Base-by-base conservation (phyloP, 2,329 filamentous ascomycete genomes). In the Chrysosporium keratinophilum region DNA sequence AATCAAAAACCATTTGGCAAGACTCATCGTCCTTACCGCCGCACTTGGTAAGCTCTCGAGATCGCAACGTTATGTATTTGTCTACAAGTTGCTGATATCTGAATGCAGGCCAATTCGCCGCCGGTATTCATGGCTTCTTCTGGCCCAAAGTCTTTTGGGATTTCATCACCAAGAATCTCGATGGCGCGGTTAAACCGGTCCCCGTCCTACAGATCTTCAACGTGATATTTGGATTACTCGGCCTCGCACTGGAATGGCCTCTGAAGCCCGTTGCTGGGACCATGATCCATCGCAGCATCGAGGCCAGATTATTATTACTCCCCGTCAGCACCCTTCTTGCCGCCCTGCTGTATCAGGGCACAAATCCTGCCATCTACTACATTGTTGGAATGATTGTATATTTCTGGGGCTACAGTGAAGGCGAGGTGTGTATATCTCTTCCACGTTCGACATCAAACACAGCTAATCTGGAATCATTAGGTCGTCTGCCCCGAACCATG, bases 141-240 rank as follows among this genome's bases (percentile, higher is more conserved):
- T 98, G 90, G 89, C 93, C 93, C 61, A 98, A 98, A 71, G 85
- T 98, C 67, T 95, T 98, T 74, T 98, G 87, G 85, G 93, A 98
- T 72, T 95, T 95, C 69, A 73, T 93, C 60, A 96, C 91, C 57
- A 89, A 88, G 65, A 89, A 88, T 63, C 82, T 98, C 62, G 88
- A 98, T 67, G 78, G 76, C 53, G 87, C 85, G 47, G 88, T 97
- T 58, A 89, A 86, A 64, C 91, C 91, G 0, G 70, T 93, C n/a
- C 93, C 93, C 1, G 76, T 89, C 49, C 77, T 98, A 14, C 93
- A 98, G 69, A 87, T 85, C 64, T 78, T 97, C 73, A 98, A 98
- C 65, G 75, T 98, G 20, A 19, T 96, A 43, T 78, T 95, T 64
- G 90, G 88, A 14, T 62, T 97, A 55, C 67, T 85, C 58, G 84